phyloP scores from a whole-genome alignment of 805 yeast species.

The Kazachstania martiniae region DNA sequence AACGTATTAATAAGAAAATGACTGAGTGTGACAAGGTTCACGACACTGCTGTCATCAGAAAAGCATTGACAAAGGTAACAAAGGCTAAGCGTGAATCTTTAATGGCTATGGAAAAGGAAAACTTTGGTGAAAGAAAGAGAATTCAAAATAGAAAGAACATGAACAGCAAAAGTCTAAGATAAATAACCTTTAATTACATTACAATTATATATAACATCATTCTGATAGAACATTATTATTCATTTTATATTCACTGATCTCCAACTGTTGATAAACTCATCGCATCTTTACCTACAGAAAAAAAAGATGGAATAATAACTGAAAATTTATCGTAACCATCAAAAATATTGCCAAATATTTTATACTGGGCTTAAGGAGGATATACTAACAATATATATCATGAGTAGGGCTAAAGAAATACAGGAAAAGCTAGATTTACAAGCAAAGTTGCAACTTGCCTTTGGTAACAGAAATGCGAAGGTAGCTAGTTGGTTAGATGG shows the following conservation, averaged over 20 bases:
- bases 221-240: background rate
- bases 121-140: constrained; percentile 66
- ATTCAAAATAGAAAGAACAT: constrained; percentile 35
- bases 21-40: constrained; percentile 57
- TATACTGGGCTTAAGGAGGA: background rate
- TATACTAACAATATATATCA: constrained; percentile 2
- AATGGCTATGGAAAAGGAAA: constrained; percentile 88
- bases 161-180: constrained; percentile 11
- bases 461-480: constrained; percentile 13
- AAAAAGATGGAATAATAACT: no score
- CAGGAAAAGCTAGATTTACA: constrained; percentile 26
- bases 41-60: constrained; percentile 68
- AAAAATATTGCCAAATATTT: background rate
- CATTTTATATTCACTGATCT: background rate
- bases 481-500: constrained; percentile 21
- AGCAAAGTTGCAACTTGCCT: constrained; percentile 22
- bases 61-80: constrained; percentile 57
- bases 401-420: constrained; percentile 27
- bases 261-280: background rate
- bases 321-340: background rate
- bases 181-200: no score
- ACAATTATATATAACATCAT: background rate
- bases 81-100: constrained; percentile 82
- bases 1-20: constrained; percentile 71
- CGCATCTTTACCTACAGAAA: background rate